Conservation (phyloP, 2,329 filamentous ascomycete genomes). For the Alternaria alternata region DNA sequence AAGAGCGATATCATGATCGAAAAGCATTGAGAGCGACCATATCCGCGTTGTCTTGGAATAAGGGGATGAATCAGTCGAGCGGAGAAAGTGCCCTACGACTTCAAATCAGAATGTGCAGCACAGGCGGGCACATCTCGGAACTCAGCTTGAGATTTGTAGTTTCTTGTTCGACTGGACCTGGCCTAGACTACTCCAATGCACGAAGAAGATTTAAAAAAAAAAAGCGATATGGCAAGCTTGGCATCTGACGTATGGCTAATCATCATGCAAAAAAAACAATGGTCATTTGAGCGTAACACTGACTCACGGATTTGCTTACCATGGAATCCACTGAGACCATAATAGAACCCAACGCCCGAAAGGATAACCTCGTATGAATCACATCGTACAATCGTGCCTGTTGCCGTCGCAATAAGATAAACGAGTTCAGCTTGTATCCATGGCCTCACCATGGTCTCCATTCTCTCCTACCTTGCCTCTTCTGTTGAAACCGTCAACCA, state of each 20-base stretch:
- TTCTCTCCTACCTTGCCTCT: constrained; percentile 1
- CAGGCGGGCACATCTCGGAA: neutral
- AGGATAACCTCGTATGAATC: neutral
- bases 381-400: neutral
- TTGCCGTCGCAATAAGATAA: neutral
- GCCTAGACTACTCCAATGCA: neutral
- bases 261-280: neutral
- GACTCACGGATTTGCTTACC: neutral
- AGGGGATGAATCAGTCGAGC: neutral
- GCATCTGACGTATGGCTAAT: neutral
- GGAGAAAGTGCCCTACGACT: neutral
- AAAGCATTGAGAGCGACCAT: neutral
- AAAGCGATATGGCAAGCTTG: neutral
- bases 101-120: neutral
- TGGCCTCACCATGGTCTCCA: constrained; percentile 28
- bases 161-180: neutral
- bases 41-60: no score
- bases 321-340: neutral
- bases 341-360: neutral
- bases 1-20: neutral
- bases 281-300: neutral
- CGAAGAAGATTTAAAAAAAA: neutral
- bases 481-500: constrained; percentile 29
- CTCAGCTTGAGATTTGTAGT: neutral
- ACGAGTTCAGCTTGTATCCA: constrained; percentile 31